Base-by-base conservation (phyloP, 164 flowering plant species). In the Santalum album region DNA sequence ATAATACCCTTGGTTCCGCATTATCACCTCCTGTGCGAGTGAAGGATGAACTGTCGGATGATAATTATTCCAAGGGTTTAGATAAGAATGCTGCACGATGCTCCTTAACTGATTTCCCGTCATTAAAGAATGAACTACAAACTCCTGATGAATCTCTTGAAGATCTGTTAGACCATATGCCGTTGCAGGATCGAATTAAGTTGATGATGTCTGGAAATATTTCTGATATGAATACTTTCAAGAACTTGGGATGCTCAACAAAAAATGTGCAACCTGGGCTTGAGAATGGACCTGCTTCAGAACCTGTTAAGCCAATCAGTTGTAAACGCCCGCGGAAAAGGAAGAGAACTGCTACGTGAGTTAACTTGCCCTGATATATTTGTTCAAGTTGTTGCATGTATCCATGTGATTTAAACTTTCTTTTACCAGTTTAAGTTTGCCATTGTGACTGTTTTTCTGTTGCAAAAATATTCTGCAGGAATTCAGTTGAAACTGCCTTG, bases 261-360 rank as follows among this genome's bases (percentile, higher is more conserved):
- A 63, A 67, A 47, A 20, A 18, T 57, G 43, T 25, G 27, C 64
- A 67, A 26, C 64, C 72, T 57, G 18, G 47, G 6, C 1, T 51
- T 7, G 69, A 52, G 20, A 25, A 32, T 56, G 24, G 32, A 18
- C 59, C 62, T 35, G 48, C 19, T 53, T 32, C 68, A 25, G 72
- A 72, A 54, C 58, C 69, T 64, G 56, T 57, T 49, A 60, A 62
- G 54, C 63, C 76, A 44, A 26, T 54, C 20, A 64, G 48, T 53
- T 25, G 67, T 27, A 67, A 42, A 16, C 73, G 65, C 38, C 69
- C 57, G 20, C 58, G 79, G 45, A 90, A 80, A 69, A 78, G 88
- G 61, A 83, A 69, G 63, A 84, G 74, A 66, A 84, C 92, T 55
- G 85, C 72, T 29, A 84, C 88, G 95, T 84, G 81, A 63, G 21